Evolutionary conservation across 176 grass and related monocot species (phyloP).

Genomic region (Cocos nucifera): DNA sequence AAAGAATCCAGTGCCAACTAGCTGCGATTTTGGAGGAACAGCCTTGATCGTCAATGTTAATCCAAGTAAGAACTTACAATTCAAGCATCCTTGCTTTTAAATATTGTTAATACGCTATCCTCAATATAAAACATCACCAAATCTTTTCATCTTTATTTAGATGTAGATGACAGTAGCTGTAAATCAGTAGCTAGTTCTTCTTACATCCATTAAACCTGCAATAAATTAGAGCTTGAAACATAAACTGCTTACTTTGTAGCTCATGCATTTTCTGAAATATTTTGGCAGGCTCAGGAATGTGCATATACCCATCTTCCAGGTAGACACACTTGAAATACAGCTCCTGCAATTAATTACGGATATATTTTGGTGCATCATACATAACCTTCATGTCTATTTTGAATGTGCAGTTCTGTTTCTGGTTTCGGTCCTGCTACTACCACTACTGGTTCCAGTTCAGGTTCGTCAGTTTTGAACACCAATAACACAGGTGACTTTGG

Average conservation of each 20-base stretch:
- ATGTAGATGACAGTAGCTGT: too few relatives aligned
- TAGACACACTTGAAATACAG: conserved; percentile 10
- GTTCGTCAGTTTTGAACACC: conserved; percentile 68
- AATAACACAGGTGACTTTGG: conserved; percentile 27
- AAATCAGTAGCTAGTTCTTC: too few relatives aligned
- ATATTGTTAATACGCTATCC: too few relatives aligned
- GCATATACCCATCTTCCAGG: conserved; percentile 57
- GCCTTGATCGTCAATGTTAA: conserved; percentile 73
- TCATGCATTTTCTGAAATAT: neutral
- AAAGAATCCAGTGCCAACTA: conserved; percentile 66
- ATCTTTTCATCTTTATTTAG: too few relatives aligned
- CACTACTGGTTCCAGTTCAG: conserved; percentile 21
- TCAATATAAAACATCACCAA: too few relatives aligned
- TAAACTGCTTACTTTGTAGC: too few relatives aligned
- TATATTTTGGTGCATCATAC: too few relatives aligned
- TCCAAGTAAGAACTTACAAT: conserved; percentile 48
- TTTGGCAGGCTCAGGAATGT: conserved; percentile 59
- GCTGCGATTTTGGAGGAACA: conserved; percentile 84
- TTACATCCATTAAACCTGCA: too few relatives aligned
- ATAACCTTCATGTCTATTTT: neutral
- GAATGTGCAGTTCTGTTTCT: conserved; percentile 27
- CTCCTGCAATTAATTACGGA: too few relatives aligned
- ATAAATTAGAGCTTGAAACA: too few relatives aligned
- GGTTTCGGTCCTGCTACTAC: neutral
- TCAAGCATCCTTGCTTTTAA: too few relatives aligned